Evolutionary conservation across 2,329 filamentous ascomycete genomes (phyloP).

Genomic region (Diaporthe vaccinii): DNA sequence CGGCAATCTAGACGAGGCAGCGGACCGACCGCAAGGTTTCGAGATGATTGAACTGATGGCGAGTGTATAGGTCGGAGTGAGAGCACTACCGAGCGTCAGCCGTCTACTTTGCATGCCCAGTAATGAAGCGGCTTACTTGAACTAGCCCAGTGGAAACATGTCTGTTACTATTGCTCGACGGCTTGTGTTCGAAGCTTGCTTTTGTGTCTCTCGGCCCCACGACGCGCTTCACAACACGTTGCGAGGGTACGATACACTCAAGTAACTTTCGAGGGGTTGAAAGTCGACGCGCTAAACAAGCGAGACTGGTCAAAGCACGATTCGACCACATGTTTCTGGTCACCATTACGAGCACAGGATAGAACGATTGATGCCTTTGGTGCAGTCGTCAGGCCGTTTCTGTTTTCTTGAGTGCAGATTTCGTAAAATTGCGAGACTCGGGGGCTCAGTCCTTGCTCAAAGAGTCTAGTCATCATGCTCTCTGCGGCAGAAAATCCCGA

Average conservation of each 20-base stretch:
- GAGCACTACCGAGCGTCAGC: too few relatives aligned
- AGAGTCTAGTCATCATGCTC: not conserved
- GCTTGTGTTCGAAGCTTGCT: too few relatives aligned
- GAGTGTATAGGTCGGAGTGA: not conserved
- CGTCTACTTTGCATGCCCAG: not conserved
- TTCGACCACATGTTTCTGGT: too few relatives aligned
- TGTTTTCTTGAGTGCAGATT: not conserved
- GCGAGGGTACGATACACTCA: not conserved
- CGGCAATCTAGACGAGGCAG: conserved; percentile 25
- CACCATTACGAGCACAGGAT: not conserved
- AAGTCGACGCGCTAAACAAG: not conserved
- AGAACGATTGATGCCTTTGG: too few relatives aligned
- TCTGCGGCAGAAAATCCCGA: not conserved
- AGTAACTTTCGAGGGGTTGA: not conserved
- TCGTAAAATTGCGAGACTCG: too few relatives aligned
- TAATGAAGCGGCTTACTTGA: not conserved
- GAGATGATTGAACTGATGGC: not conserved
- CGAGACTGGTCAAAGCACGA: not conserved
- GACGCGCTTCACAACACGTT: too few relatives aligned
- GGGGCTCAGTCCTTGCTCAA: not conserved
- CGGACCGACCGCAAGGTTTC: conserved; percentile 18
- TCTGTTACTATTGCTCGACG: not conserved
- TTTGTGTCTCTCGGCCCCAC: too few relatives aligned
- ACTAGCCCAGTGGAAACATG: not conserved
- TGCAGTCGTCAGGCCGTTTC: not conserved